These are phyloP conservation scores for Albugo laibachii DNA, from an alignment of 352 stramenopile genomes.

Conservation along the genomic window DNA sequence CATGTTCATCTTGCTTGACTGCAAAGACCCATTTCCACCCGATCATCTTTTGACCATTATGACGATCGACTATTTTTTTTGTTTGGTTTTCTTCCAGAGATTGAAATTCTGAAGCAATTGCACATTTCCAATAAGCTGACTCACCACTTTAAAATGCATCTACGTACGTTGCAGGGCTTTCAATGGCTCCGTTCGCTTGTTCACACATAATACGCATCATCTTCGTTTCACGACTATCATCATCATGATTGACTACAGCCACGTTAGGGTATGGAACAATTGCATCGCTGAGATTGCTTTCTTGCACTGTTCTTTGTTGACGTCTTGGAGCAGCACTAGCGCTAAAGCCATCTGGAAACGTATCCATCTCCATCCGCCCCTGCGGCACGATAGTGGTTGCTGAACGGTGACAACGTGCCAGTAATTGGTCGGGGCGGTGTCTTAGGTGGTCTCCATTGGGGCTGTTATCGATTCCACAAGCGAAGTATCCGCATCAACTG, in stretches of 20 bases:
- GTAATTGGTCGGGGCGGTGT: not conserved
- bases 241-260: too few species aligned
- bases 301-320: too few species aligned
- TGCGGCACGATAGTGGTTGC: not conserved
- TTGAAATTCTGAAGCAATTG: not conserved
- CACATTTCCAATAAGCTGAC: not conserved
- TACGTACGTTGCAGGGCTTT: not conserved
- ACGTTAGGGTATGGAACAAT: too few species aligned
- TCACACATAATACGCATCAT: not conserved
- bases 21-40: not conserved
- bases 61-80: not conserved
- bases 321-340: too few species aligned
- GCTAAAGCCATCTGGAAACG: not conserved
- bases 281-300: too few species aligned
- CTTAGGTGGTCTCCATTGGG: too few species aligned
- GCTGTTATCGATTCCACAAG: too few species aligned
- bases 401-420: not conserved
- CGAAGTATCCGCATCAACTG: too few species aligned
- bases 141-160: constrained; percentile 4
- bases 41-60: not conserved
- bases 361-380: not conserved
- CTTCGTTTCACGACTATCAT: too few species aligned
- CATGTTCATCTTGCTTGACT: not conserved
- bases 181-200: not conserved
- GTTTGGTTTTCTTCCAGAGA: not conserved